A percentile compares a stretch with the other conserved stretches of the same genome.
phyloP scores from a whole-genome alignment of 345 rosid species.

The Populus euphratica region DNA sequence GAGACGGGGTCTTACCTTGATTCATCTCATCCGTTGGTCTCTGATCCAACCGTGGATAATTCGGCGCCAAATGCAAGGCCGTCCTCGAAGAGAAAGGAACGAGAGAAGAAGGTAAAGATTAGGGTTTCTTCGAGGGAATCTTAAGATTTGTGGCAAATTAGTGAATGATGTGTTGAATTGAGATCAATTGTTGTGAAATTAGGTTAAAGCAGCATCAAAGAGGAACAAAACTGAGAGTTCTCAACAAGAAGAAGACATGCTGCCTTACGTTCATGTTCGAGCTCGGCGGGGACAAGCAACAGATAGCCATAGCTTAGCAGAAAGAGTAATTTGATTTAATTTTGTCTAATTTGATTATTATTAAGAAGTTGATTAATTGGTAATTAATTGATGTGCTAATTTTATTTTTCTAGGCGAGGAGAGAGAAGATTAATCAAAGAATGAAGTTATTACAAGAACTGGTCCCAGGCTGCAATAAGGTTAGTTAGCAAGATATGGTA shows the following conservation, averaged over 20 bases:
- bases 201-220: constrained; percentile 46
- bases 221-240: constrained; percentile 47
- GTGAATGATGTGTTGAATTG: not conserved
- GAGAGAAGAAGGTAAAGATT: constrained; percentile 47
- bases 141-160: too few relatives aligned
- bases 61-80: constrained; percentile 22
- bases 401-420: constrained; percentile 48
- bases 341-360: not conserved
- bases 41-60: constrained; percentile 32
- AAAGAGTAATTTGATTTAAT: constrained; percentile 42
- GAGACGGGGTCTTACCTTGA: constrained; percentile 35
- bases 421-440: constrained; percentile 71
- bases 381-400: constrained; percentile 8
- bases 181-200: not conserved
- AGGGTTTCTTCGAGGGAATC: not conserved
- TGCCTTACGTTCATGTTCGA: constrained; percentile 72
- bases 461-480: constrained; percentile 93
- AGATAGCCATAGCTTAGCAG: constrained; percentile 79
- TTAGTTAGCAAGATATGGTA: constrained; percentile 45
- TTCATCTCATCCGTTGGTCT: constrained; percentile 27
- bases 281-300: constrained; percentile 83
- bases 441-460: constrained; percentile 77
- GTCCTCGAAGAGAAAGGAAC: constrained; percentile 47
- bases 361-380: constrained; percentile 8
- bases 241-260: constrained; percentile 44